Percentiles rank a stretch among this genome's conserved stretches.
phyloP scores from a whole-genome alignment of 345 rosid genomes.

The Hevea brasiliensis region DNA sequence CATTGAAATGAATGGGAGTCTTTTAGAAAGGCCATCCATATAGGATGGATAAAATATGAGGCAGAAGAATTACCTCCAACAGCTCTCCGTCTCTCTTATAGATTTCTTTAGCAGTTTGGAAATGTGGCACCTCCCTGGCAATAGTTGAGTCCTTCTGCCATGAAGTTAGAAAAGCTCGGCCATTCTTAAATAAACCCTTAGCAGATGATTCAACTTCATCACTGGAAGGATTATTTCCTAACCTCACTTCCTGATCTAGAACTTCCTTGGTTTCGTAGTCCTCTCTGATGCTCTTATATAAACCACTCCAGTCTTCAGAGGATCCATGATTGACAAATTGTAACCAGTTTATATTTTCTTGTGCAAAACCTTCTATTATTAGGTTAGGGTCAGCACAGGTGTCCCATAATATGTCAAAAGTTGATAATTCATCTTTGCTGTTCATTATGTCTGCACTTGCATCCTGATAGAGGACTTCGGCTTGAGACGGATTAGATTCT shows the following conservation, averaged over 20 bases:
- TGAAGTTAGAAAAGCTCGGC: conserved; percentile 42
- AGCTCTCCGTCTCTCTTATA: conserved; percentile 84
- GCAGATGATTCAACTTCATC: conserved; percentile 41
- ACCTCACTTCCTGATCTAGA: conserved; percentile 36
- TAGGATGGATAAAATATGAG: conserved; percentile 20
- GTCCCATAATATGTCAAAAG: conserved; percentile 55
- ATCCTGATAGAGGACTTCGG: conserved; percentile 38
- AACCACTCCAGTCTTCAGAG: conserved; percentile 54
- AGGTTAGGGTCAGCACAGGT: conserved; percentile 62
- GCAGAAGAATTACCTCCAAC: conserved; percentile 56
- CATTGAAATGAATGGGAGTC: conserved; percentile 10
- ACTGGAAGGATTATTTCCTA: conserved; percentile 30
- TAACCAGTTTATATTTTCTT: conserved; percentile 53
- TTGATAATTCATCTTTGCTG: conserved; percentile 37
- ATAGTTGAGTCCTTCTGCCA: conserved; percentile 48
- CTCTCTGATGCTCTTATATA: conserved; percentile 38
- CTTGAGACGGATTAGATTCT: conserved; percentile 43
- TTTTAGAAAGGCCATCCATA: conserved; percentile 9
- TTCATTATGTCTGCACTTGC: conserved; percentile 36
- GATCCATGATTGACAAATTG: conserved; percentile 40
- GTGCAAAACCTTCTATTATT: conserved; percentile 56
- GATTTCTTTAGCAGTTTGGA: conserved; percentile 63
- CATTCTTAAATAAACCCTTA: conserved; percentile 38
- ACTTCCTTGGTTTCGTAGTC: conserved; percentile 36
- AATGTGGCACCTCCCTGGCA: conserved; percentile 46